These are phyloP conservation scores for Penicillium psychrosexuale DNA, from an alignment of 2,329 filamentous ascomycete genomes.

Conservation along the genomic window DNA sequence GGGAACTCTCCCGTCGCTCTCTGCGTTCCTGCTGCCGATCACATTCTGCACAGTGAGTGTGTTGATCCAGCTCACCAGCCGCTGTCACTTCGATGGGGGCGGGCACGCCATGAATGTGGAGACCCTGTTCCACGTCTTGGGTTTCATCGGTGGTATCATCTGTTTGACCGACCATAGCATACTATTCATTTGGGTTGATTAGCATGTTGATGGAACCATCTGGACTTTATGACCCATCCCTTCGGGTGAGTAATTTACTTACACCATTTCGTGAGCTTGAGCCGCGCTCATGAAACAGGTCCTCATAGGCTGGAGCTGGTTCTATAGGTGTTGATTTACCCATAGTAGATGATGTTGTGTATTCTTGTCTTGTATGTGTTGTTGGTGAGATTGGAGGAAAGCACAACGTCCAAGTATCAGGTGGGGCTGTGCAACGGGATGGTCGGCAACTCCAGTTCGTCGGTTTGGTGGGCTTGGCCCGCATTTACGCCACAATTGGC, in stretches of 20 bases:
- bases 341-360: constrained; percentile 1
- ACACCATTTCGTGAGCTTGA: constrained; percentile 8
- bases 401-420: not conserved
- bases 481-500: not conserved
- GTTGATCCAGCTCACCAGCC: not conserved
- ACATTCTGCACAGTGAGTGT: constrained; percentile 18
- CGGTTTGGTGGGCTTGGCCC: not conserved
- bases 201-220: not conserved
- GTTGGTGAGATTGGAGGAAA: not conserved
- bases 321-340: constrained; percentile 2
- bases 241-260: not conserved
- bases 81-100: not conserved
- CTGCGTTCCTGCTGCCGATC: constrained; percentile 13
- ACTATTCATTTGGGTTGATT: not conserved
- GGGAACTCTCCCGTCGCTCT: constrained; percentile 2
- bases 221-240: not conserved
- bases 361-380: not conserved
- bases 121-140: constrained; percentile 3
- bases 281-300: constrained; percentile 11
- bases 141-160: not conserved
- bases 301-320: constrained; percentile 13
- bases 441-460: not conserved
- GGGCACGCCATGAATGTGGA: not conserved
- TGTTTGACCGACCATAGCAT: constrained; percentile 4
- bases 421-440: not conserved